These are phyloP conservation scores for Harringtonia aguacate DNA, from an alignment of 2,329 filamentous ascomycete species.

Conservation along the genomic window DNA sequence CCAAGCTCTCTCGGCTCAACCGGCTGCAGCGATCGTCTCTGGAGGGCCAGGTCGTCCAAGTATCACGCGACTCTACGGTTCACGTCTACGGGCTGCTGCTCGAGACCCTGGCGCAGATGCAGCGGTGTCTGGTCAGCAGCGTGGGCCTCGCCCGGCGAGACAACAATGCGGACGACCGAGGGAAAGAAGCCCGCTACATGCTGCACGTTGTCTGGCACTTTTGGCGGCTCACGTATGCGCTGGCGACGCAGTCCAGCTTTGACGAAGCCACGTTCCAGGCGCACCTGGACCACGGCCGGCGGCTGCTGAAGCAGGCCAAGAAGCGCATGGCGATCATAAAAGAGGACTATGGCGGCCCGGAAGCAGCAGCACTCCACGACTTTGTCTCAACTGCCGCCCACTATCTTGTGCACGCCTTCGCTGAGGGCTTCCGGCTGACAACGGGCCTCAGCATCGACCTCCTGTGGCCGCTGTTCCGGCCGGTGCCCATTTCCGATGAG, in stretches of 20 bases:
- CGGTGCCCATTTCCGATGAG: conserved; percentile 40
- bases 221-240: conserved; percentile 40
- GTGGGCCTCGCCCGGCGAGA: not conserved
- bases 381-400: conserved; percentile 29
- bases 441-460: conserved; percentile 72
- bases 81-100: conserved; percentile 40
- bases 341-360: not conserved
- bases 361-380: conserved; percentile 12
- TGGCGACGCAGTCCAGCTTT: conserved; percentile 35
- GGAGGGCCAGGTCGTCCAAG: conserved; percentile 40
- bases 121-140: conserved; percentile 1
- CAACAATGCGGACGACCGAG: not conserved
- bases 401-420: conserved; percentile 46
- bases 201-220: conserved; percentile 37
- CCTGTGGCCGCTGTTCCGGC: conserved; percentile 65
- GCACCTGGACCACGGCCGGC: conserved; percentile 42
- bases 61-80: conserved; percentile 51
- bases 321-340: not conserved
- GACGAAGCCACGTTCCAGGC: conserved; percentile 56
- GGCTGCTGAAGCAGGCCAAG: conserved; percentile 23
- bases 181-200: conserved; percentile 11
- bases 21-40: conserved; percentile 51
- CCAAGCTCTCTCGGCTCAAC: conserved; percentile 43
- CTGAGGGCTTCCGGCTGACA: conserved; percentile 57
- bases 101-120: conserved; percentile 10